Evolutionary conservation across 1,284 basidiomycete species (phyloP), one percentile per base, ranked within the genome.

Genomic region (Veloboletus limbatus): DNA sequence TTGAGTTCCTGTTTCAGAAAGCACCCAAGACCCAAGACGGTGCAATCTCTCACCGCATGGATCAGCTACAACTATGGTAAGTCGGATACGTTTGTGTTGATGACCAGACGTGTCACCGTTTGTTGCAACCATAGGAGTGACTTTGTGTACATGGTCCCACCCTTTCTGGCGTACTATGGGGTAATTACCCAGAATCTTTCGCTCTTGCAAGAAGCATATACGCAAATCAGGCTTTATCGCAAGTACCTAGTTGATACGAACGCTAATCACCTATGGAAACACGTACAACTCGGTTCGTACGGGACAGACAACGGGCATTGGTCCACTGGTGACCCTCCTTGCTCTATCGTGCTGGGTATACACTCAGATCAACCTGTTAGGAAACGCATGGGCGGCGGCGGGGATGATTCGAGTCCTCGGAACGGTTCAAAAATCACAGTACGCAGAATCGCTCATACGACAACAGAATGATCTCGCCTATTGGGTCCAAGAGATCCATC

Each of bases 121-220:
- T 27, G 16, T 26, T 31, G 27, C 13, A 1, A 40, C 32, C 18
- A 6, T 47, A 87, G 85, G 85, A 79, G 79, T 35, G 88, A 90
- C 63, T 90, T 74, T 46, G 75, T 89, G 7, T 92, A 88, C 67
- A 92, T 95, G 92, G 87, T 88, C 0, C 93, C 94, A 0, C 94
- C 94, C 0, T 97, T 95, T 68, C 68, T 97, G 8, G 92, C 94
- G 0, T 93, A 88, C 67, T 95, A 92, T 63, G 95, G 89, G 24
- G 81, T 83, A 26, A 56, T 81, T 21, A 81, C 80, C 1, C 60
- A 70, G 24, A 93, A 96, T 66, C 65, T 77, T 32, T 79, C 81
- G 1, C 71, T 94, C 20, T 60, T 96, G 8, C 64, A 70, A 26
- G 76, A 81, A 43, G 85, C 91, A 0, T 88, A 91, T 68, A 79